These are phyloP conservation scores for Eucalyptus paniculata DNA, from an alignment of 345 rosid genomes.

Conservation along the genomic window DNA sequence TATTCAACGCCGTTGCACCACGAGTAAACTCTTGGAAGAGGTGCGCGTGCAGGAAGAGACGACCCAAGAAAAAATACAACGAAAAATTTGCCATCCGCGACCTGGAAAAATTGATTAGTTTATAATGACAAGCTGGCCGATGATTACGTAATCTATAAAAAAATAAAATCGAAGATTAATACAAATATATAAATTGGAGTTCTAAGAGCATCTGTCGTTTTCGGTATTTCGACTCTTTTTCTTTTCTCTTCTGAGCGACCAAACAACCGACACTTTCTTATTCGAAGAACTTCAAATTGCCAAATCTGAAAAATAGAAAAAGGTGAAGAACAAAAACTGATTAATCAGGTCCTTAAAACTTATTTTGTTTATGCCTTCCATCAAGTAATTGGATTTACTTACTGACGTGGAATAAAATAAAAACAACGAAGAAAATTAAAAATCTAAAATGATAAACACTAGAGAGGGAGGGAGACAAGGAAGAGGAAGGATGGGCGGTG, in stretches of 20 bases:
- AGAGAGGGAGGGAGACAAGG: too few relatives aligned
- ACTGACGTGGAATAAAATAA: too few relatives aligned
- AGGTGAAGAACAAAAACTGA: background rate
- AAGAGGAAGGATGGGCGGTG: too few relatives aligned
- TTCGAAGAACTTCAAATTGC: background rate
- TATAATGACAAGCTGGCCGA: background rate
- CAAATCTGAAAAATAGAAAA: background rate
- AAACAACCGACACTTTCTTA: background rate
- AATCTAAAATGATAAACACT: too few relatives aligned
- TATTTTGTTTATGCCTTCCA: too few relatives aligned
- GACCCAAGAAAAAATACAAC: background rate
- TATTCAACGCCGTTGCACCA: slow-evolving; percentile 7
- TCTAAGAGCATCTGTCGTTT: background rate
- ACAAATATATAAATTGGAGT: background rate
- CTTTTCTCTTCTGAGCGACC: background rate
- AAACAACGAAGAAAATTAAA: too few relatives aligned
- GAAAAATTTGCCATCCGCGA: background rate
- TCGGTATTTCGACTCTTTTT: background rate
- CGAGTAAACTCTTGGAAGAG: background rate
- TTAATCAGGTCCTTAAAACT: too few relatives aligned
- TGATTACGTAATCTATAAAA: background rate
- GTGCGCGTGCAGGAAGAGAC: background rate
- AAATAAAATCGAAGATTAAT: background rate
- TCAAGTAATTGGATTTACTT: too few relatives aligned
- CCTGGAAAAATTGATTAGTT: background rate